Evolutionary conservation across 2,329 filamentous ascomycete species (phyloP), one percentile per base, ranked within the genome.

Genomic region (Thelonectria rubi): DNA sequence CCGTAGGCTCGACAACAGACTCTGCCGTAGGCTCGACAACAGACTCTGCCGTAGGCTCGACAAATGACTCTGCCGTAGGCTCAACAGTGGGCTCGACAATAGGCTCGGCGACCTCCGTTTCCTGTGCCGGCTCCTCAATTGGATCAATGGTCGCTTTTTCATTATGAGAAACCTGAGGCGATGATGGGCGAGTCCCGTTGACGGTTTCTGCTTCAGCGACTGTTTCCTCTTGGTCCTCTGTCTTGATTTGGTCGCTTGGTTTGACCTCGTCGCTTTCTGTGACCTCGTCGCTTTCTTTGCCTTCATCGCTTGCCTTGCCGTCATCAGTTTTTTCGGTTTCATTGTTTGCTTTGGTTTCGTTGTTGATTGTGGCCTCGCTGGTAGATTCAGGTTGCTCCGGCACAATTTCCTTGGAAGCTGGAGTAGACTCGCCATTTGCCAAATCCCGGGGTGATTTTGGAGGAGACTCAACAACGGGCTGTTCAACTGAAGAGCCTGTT

Each of bases 81-180:
- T 60, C 40, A 5, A 26, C 9, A 10, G 5, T 17, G 15, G 40
- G 26, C 18, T 60, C 34, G 3, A 24, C 15, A 15, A n/a, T 10
- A 17, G 37, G 18, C 9, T 71, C 65, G 21, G 66, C 24, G 60
- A 69, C 70, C 37, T 67, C 69, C 5, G 62, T 24, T 37, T 69
- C 66, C 56, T 65, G 58, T 14, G 49, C 34, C 20, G 47, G 48
- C 17, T 58, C 51, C 15, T 65, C 60, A 20, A 63, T 48, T 11
- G 58, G 45, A 42, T 68, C 68, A 37, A 69, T 55, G 8, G 69
- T 68, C 65, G 72, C 69, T 39, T 63, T 58, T 30, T 68, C 60
- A 30, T 62, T 53, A n/a, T 4, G 24, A 7, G 24, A 42, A 3
- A 43, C 14, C 11, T 58, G 62, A 7, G 48, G 43, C 20, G 67